phyloP scores from a whole-genome alignment of 805 yeast genomes.

The Kurtzmaniella fragi region DNA sequence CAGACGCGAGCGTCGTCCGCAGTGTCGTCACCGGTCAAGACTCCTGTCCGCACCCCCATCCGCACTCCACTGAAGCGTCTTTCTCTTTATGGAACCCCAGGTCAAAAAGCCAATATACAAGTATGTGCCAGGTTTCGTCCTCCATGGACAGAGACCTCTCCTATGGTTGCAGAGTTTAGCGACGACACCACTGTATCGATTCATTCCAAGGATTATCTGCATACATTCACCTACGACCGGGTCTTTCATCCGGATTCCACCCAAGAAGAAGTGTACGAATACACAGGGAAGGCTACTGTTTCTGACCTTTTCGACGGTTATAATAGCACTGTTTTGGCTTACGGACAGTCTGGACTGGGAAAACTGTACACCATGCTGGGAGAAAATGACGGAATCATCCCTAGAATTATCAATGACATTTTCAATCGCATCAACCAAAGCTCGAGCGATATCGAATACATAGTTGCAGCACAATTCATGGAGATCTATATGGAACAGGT shows the following conservation, averaged over 20 bases:
- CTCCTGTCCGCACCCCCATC: too few species aligned
- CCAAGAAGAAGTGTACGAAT: conserved; percentile 57
- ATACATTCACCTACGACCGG: conserved; percentile 55
- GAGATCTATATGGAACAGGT: conserved; percentile 80
- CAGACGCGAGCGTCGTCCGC: too few species aligned
- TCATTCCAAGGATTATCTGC: conserved; percentile 21
- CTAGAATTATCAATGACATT: conserved; percentile 62
- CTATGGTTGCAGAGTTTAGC: conserved; percentile 14
- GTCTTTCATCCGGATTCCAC: conserved; percentile 49
- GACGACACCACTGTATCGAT: conserved; percentile 22
- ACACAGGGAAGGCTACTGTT: conserved; percentile 56
- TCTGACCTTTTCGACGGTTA: conserved; percentile 70
- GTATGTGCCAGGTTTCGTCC: conserved; percentile 77
- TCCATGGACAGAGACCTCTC: conserved; percentile 15
- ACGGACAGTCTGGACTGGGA: conserved; percentile 79
- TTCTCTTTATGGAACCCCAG: neutral
- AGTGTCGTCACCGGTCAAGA: too few species aligned
- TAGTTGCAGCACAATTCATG: conserved; percentile 66
- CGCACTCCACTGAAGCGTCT: neutral
- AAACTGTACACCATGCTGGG: conserved; percentile 80
- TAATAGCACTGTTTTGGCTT: conserved; percentile 72
- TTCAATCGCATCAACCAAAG: conserved; percentile 49
- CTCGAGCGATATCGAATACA: conserved; percentile 52
- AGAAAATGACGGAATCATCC: conserved; percentile 54
- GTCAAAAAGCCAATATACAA: conserved; percentile 39